Evolutionary conservation across 768 basidiomycete genomes (phyloP), one percentile per base, ranked within the genome.

Genomic region (Phylloporus sp.): DNA sequence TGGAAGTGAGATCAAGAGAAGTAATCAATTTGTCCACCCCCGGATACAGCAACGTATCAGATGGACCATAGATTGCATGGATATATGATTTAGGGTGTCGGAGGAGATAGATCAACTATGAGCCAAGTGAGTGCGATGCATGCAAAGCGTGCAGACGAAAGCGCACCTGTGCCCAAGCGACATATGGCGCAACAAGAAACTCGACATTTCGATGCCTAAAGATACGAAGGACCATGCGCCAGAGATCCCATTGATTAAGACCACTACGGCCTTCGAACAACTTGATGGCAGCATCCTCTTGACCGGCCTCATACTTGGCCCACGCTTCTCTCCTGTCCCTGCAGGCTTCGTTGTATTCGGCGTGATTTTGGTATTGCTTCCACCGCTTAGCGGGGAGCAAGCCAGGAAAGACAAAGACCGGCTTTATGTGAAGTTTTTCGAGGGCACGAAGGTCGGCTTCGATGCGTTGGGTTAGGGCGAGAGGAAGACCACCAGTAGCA

Each of bases 351-450:
- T 66, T 70, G 54, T 80, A 73, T 55, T 81, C 81, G 15, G 64
- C 61, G 23, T 79, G 74, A 36, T 79, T 77, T 47, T 77, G 75
- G 32, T 55, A 55, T 10, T 60, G 62, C 66, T 86, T 87, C 71
- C 76, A 77, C 46, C 86, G 80, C 52, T 82, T 84, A 56, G 82
- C 82, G 1, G 90, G 87, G 2, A 81, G 72, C 26, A 99, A 74
- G 5, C 96, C 96, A 14, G 90, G 82, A 68, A 98, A 98, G 41
- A 99, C 90, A 59, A 99, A 95, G n/a, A 99, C 91, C 18, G 96
- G 96, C 64, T 95, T 96, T 76, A 99, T 97, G 55, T 79, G 84
- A 27, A 89, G 74, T 69, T 84, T 86, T 75, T 96, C 93, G 62
- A 98, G 84, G 13, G 79, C 73, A 38, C 94, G 86, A 37, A 98